Percentiles rank a stretch among this genome's conserved stretches.
phyloP scores from a whole-genome alignment of 805 yeast genomes.

The Wickerhamomyces queroliae region DNA sequence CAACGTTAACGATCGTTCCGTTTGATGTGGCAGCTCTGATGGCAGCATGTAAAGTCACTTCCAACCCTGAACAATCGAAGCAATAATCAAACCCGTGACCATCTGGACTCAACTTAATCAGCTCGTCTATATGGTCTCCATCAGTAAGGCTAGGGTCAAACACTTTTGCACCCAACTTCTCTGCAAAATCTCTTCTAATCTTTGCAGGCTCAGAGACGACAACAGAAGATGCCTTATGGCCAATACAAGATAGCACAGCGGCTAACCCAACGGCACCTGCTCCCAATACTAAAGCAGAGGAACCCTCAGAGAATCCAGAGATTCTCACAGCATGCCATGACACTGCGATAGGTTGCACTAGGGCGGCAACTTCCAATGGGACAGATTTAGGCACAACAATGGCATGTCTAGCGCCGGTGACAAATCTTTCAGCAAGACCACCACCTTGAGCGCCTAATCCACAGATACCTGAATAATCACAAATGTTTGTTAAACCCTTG shows the following conservation, averaged over 20 bases:
- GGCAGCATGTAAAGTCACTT: slow-evolving; percentile 46
- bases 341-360: slow-evolving; percentile 53
- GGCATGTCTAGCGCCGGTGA: slow-evolving; percentile 34
- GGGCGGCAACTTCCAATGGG: slow-evolving; percentile 41
- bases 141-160: slow-evolving; percentile 41
- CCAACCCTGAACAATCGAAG: slow-evolving; percentile 52
- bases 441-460: slow-evolving; percentile 58
- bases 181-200: slow-evolving; percentile 44
- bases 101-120: slow-evolving; percentile 32
- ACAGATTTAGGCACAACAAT: slow-evolving; percentile 35
- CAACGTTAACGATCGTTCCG: slow-evolving; percentile 59
- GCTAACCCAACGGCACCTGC: slow-evolving; percentile 53
- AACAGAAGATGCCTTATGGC: slow-evolving; percentile 34
- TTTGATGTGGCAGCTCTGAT: slow-evolving; percentile 42
- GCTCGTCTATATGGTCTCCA: slow-evolving; percentile 30
- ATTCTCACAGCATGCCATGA: slow-evolving; percentile 53
- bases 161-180: slow-evolving; percentile 37
- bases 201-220: slow-evolving; percentile 47
- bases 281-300: slow-evolving; percentile 43
- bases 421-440: slow-evolving; percentile 44
- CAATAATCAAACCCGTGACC: slow-evolving; percentile 42
- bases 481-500: slow-evolving; percentile 46
- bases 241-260: slow-evolving; percentile 44
- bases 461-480: slow-evolving; percentile 39
- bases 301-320: slow-evolving; percentile 33